Conservation (phyloP, 768 basidiomycete genomes). For the Auricularia auricula-judae region DNA sequence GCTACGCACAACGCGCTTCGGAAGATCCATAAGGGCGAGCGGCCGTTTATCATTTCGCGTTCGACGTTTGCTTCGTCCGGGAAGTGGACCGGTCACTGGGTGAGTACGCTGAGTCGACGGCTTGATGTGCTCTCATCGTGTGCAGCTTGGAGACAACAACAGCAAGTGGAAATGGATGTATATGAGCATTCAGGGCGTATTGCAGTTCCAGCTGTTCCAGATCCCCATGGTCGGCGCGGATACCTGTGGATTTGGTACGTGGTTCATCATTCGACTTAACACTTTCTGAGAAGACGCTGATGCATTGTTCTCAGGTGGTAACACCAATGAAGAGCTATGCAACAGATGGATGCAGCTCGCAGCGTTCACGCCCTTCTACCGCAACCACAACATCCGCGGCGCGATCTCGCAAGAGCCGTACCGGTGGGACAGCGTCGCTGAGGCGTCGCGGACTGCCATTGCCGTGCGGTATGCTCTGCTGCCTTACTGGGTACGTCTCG, state of each 20-base stretch:
- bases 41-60: conserved; percentile 62
- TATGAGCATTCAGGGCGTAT: conserved; percentile 58
- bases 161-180: conserved; percentile 66
- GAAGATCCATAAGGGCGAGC: conserved; percentile 40
- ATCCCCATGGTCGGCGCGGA: conserved; percentile 80
- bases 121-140: background rate
- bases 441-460: conserved; percentile 62
- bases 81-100: conserved; percentile 66
- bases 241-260: conserved; percentile 53
- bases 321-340: conserved; percentile 73
- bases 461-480: conserved; percentile 58
- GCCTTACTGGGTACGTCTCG: conserved; percentile 60
- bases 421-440: conserved; percentile 69
- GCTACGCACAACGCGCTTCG: conserved; percentile 50
- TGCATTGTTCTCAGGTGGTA: conserved; percentile 26
- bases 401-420: conserved; percentile 74
- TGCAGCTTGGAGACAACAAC: conserved; percentile 64
- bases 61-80: conserved; percentile 61
- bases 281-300: background rate
- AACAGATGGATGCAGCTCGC: conserved; percentile 82
- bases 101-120: conserved; percentile 15
- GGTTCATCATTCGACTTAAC: background rate
- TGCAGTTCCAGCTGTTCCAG: conserved; percentile 78
- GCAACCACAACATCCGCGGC: conserved; percentile 61
- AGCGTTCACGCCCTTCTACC: conserved; percentile 72